A percentile compares a stretch with the other conserved stretches of the same genome.
Evolutionary conservation across 2,329 filamentous ascomycete genomes (phyloP).

Genomic region (Incumbomyces lentus): DNA sequence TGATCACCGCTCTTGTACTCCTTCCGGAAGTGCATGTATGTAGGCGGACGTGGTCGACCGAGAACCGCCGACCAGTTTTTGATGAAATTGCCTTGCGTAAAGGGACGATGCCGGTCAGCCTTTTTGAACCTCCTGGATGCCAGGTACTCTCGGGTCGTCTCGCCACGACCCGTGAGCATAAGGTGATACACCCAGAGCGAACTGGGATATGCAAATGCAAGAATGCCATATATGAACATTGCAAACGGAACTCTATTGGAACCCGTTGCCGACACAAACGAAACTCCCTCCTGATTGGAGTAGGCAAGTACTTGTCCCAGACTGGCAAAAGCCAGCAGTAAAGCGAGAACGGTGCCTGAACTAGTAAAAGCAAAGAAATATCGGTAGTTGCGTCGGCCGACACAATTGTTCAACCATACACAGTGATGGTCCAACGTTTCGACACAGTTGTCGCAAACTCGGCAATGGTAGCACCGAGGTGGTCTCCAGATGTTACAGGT

Average conservation of each 20-base stretch:
- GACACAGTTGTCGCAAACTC: constrained; percentile 91
- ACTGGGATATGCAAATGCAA: constrained; percentile 69
- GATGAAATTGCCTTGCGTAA: constrained; percentile 63
- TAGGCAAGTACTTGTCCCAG: constrained; percentile 74
- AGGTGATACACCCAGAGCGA: constrained; percentile 81
- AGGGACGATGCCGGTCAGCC: constrained; percentile 82
- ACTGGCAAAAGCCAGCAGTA: constrained; percentile 66
- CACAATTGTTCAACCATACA: constrained; percentile 97
- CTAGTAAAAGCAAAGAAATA: constrained; percentile 92
- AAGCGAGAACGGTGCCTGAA: constrained; percentile 61
- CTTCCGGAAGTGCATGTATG: constrained; percentile 78
- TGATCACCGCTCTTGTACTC: constrained; percentile 72
- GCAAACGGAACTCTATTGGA: constrained; percentile 74
- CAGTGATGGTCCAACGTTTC: constrained; percentile 98
- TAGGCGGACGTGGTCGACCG: constrained; percentile 72
- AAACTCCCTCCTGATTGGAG: constrained; percentile 50
- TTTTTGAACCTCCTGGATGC: constrained; percentile 93
- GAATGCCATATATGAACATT: constrained; percentile 70
- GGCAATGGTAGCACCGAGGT: constrained; percentile 89
- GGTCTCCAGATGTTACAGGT: constrained; percentile 97
- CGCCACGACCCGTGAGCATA: constrained; percentile 79
- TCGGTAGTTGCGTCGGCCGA: constrained; percentile 92
- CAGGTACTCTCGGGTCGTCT: constrained; percentile 92
- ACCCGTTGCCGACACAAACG: constrained; percentile 58
- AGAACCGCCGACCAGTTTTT: constrained; percentile 76